Evolutionary conservation across 805 yeast species (phyloP).

Genomic region (Candida easanensis): DNA sequence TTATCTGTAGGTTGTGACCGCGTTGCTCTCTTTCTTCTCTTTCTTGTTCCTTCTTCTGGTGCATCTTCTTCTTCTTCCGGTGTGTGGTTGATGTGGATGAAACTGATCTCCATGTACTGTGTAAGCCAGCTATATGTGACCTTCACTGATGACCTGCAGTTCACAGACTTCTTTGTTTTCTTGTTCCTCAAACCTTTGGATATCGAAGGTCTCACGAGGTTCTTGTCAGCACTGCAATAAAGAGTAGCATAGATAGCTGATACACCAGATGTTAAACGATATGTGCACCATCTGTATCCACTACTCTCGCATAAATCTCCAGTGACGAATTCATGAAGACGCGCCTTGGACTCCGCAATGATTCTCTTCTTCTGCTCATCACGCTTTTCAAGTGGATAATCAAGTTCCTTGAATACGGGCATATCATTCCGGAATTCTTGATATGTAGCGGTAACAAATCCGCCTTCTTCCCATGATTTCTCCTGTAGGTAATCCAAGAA

Average conservation of each 20-base stretch:
- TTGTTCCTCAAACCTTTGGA: conserved; percentile 10
- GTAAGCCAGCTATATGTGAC: conserved; percentile 9
- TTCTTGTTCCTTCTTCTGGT: neutral
- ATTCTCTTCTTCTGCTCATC: neutral
- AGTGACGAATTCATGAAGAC: conserved; percentile 1
- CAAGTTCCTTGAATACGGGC: neutral
- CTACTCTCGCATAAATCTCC: neutral
- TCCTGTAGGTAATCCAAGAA: conserved; percentile 1
- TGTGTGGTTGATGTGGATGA: conserved; percentile 6
- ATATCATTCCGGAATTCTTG: neutral
- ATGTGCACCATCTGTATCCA: conserved; percentile 10
- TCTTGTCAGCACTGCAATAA: conserved; percentile 11
- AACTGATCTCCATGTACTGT: conserved; percentile 3
- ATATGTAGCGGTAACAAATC: neutral
- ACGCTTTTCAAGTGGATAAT: neutral
- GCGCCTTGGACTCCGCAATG: conserved; percentile 1
- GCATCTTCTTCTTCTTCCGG: neutral
- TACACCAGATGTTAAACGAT: conserved; percentile 6
- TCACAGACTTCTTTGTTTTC: conserved; percentile 5
- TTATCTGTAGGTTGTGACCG: neutral
- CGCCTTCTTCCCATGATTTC: neutral
- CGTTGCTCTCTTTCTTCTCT: neutral
- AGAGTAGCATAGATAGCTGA: conserved; percentile 8
- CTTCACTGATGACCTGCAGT: conserved; percentile 11
- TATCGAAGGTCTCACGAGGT: conserved; percentile 3